phyloP scores from a whole-genome alignment of 208 protist genomes.

The Trypanosoma congolense region DNA sequence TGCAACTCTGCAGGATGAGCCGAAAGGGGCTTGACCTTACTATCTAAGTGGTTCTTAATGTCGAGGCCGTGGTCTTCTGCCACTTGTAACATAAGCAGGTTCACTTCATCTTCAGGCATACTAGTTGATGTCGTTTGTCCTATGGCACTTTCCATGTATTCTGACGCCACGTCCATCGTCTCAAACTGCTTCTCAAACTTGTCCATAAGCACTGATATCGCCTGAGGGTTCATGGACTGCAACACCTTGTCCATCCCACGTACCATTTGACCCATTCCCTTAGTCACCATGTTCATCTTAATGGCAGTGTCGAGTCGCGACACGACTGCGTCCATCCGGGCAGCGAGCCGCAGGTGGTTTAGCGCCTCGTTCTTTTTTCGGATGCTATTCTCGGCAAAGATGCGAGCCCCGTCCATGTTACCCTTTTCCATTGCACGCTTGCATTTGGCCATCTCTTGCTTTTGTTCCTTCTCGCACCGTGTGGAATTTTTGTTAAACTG shows the following conservation, averaged over 20 bases:
- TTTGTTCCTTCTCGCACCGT: slow-evolving; percentile 92
- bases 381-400: slow-evolving; percentile 98
- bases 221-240: slow-evolving; percentile 89
- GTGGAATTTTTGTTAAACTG: slow-evolving; percentile 87
- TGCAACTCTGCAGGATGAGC: slow-evolving; percentile 14
- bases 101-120: slow-evolving; percentile 91
- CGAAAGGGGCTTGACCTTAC: slow-evolving; percentile 28
- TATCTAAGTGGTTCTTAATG: slow-evolving; percentile 63
- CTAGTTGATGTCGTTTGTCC: slow-evolving; percentile 81
- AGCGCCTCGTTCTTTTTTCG: slow-evolving; percentile 95
- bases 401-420: slow-evolving; percentile 96
- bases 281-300: slow-evolving; percentile 92
- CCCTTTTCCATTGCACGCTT: slow-evolving; percentile 95
- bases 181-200: slow-evolving; percentile 98
- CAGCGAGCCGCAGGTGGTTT: slow-evolving; percentile 95
- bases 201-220: slow-evolving; percentile 93
- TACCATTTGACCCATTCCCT: slow-evolving; percentile 93
- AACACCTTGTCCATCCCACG: slow-evolving; percentile 94
- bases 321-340: slow-evolving; percentile 95
- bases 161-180: slow-evolving; percentile 92
- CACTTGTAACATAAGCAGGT: slow-evolving; percentile 90
- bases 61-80: slow-evolving; percentile 94
- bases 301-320: slow-evolving; percentile 93
- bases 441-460: slow-evolving; percentile 88
- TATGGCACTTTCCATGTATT: slow-evolving; percentile 94